A percentile compares a stretch with the other conserved stretches of the same genome.
phyloP scores from a whole-genome alignment of 208 protist species.

The Leishmania tropica region DNA sequence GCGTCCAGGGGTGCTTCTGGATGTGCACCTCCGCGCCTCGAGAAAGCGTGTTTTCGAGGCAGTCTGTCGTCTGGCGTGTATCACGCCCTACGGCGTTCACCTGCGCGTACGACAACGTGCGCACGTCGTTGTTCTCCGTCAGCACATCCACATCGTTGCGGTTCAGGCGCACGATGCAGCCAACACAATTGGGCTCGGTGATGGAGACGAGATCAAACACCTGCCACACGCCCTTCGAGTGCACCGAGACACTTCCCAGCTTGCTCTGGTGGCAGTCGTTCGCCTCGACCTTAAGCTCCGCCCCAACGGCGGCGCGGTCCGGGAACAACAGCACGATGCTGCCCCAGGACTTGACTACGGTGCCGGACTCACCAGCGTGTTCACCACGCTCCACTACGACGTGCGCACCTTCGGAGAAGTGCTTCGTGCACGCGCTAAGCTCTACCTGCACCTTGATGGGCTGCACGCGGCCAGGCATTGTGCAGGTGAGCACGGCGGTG shows the following conservation, averaged over 20 bases:
- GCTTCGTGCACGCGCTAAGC: slow-evolving; percentile 74
- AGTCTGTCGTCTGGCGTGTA: slow-evolving; percentile 68
- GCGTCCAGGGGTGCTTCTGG: slow-evolving; percentile 55
- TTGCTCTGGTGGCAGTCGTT: slow-evolving; percentile 90
- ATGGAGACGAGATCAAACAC: slow-evolving; percentile 88
- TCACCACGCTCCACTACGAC: slow-evolving; percentile 83
- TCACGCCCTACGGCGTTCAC: slow-evolving; percentile 60
- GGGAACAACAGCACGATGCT: slow-evolving; percentile 82
- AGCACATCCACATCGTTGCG: slow-evolving; percentile 77
- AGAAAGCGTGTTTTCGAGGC: slow-evolving; percentile 70
- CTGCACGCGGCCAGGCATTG: slow-evolving; percentile 50
- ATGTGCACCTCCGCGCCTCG: slow-evolving; percentile 83
- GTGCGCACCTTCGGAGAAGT: slow-evolving; percentile 86
- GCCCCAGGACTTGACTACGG: slow-evolving; percentile 77
- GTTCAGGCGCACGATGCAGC: slow-evolving; percentile 76
- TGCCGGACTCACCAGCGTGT: slow-evolving; percentile 84
- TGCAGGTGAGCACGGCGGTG: slow-evolving; percentile 67
- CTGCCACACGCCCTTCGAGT: slow-evolving; percentile 68
- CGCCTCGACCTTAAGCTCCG: slow-evolving; percentile 75
- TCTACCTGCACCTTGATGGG: slow-evolving; percentile 82
- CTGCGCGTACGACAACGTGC: slow-evolving; percentile 68
- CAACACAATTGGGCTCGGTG: slow-evolving; percentile 63
- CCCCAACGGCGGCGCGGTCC: slow-evolving; percentile 54
- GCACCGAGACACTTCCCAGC: slow-evolving; percentile 63
- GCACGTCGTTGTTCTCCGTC: slow-evolving; percentile 81